Evolutionary conservation across 1,139 yeast genomes (phyloP).

Genomic region (Saccharomycopsis phalli): DNA sequence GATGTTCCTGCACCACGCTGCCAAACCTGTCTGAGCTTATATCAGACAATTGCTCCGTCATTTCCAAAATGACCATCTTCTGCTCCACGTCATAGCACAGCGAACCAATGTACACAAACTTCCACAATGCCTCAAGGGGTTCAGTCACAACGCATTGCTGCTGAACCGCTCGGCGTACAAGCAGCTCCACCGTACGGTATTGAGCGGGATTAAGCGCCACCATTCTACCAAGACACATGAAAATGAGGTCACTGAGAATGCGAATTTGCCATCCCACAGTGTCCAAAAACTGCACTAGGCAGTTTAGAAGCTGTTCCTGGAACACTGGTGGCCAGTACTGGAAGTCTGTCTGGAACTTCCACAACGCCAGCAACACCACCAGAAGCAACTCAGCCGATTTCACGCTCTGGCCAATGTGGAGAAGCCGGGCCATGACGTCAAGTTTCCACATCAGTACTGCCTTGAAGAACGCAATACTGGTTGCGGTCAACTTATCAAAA

Average conservation of each 20-base stretch:
- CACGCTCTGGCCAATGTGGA: neutral
- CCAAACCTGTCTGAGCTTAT: too few relatives aligned
- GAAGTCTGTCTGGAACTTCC: neutral
- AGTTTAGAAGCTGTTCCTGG: neutral
- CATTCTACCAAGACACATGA: neutral
- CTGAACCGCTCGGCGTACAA: neutral
- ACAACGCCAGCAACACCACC: neutral
- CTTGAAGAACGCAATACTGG: neutral
- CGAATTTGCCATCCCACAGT: neutral
- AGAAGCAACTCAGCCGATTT: neutral
- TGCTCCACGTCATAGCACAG: neutral
- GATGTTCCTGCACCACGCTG: neutral
- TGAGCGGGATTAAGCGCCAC: neutral
- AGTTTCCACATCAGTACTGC: neutral
- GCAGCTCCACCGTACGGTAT: neutral
- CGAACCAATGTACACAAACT: slow-evolving; percentile 1
- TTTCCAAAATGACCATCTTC: slow-evolving; percentile 1
- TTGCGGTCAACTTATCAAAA: neutral
- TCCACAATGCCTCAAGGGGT: slow-evolving; percentile 2
- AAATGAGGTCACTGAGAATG: neutral
- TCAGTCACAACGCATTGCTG: neutral
- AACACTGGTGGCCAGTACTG: neutral
- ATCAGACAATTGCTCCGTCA: too few relatives aligned
- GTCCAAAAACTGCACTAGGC: neutral
- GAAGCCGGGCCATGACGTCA: neutral